Evolutionary conservation across 2,329 filamentous ascomycete species (phyloP).

Genomic region (Clonostachys solani): DNA sequence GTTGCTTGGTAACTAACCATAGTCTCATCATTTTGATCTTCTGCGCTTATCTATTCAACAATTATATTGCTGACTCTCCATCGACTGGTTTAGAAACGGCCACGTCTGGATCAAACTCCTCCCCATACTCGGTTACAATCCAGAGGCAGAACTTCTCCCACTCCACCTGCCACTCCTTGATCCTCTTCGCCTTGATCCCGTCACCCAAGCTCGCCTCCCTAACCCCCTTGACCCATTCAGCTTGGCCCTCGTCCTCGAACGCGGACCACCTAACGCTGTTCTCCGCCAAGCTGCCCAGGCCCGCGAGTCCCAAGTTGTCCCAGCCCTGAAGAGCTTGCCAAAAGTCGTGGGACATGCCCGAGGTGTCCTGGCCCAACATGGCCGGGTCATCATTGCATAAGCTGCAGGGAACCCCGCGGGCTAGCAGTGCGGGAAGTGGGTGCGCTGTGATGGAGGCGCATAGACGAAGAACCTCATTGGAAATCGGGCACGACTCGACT

Average conservation of each 20-base stretch:
- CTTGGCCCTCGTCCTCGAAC: conserved; percentile 72
- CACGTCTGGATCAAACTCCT: conserved; percentile 48
- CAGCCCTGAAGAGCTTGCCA: conserved; percentile 91
- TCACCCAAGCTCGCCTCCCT: conserved; percentile 69
- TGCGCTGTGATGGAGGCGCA: conserved; percentile 74
- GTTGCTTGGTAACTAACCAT: no score
- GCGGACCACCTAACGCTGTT: conserved; percentile 89
- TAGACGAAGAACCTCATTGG: conserved; percentile 80
- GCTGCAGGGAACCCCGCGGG: conserved; percentile 77
- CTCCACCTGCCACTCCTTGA: conserved; percentile 74
- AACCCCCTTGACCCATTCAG: conserved; percentile 70
- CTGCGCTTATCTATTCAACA: no score
- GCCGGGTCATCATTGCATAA: conserved; percentile 90
- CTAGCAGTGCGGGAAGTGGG: conserved; percentile 77
- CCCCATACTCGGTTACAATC: conserved; percentile 74
- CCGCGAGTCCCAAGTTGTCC: conserved; percentile 85
- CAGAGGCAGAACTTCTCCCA: conserved; percentile 92
- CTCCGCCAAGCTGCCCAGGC: conserved; percentile 81
- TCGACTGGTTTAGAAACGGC: not conserved
- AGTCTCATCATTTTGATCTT: no score
- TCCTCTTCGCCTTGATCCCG: conserved; percentile 64
- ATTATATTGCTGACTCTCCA: no score
- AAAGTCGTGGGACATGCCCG: conserved; percentile 87
- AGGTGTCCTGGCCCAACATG: conserved; percentile 77
- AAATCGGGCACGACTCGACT: conserved; percentile 86